Base-by-base conservation (phyloP, 257 asterid genomes). In the Prunella vulgaris region DNA sequence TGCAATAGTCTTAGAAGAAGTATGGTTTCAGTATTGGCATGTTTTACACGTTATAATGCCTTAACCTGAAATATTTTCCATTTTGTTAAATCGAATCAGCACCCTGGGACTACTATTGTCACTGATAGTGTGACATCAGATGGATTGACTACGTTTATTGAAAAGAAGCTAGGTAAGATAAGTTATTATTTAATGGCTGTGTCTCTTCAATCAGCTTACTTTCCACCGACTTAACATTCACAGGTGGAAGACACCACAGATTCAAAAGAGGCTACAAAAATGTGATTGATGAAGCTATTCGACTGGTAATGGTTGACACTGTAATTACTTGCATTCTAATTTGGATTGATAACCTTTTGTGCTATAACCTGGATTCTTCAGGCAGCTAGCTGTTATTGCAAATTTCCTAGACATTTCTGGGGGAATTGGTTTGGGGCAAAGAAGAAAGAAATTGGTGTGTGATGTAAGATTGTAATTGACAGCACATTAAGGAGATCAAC, bases 221-320 rank as follows among this genome's bases (percentile, higher is more conserved):
- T 37, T 79, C 32, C 28, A 15, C 65, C 57, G 33, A 54, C 33
- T 65, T 71, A 10, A 69, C 74, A 24, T 77, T 64, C 35, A 17
- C 88, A 94, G 99, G 99, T 70, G 99, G 97, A 72, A 94, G 74
- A 62, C 99, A 91, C 80, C 99, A 83, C 40, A 86, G 99, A 57
- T 94, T 91, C 88, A 91, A 88, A 86, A 89, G 99, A 84, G 99
- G 99, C 76, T 94, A 94, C 95, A 94, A 91, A 80, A 94, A 94
- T 86, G 99, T 94, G 79, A 91, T 94, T 70, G 97, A 94, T 72
- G 99, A 94, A 86, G 99, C 99, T 75, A 81, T 86, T 76, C 96
- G 93, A 59, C 69, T 94, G 96, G 99, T 94, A 85, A 80, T 80
- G 46, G 68, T 40, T 10, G 44, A 38, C n/a, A n/a, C 61, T 61